phyloP scores from a whole-genome alignment of 148 eudicot species.

The Persicaria tinctoria region DNA sequence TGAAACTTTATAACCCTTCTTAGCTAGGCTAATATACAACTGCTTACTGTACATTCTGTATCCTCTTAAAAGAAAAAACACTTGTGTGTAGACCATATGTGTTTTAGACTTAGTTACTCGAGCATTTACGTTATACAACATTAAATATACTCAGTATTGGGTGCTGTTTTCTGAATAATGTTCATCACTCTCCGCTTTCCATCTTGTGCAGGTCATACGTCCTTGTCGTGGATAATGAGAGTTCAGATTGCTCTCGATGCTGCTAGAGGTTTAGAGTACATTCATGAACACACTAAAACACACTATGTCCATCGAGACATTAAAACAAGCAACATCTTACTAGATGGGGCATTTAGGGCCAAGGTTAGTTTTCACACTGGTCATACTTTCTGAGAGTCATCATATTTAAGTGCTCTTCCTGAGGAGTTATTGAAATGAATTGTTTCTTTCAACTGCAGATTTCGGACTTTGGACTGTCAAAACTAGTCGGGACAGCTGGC shows the following conservation, averaged over 20 bases:
- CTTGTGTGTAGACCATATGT: too few relatives aligned
- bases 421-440: slow-evolving; percentile 11
- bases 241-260: slow-evolving; percentile 93
- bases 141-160: neutral
- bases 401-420: neutral
- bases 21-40: too few relatives aligned
- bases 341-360: slow-evolving; percentile 82
- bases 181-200: neutral
- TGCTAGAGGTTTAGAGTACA: slow-evolving; percentile 95
- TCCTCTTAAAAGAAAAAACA: too few relatives aligned
- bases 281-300: slow-evolving; percentile 95
- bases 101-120: neutral
- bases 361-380: slow-evolving; percentile 37
- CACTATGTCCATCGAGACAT: slow-evolving; percentile 99
- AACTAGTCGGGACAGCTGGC: slow-evolving; percentile 67
- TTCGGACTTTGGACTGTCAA: slow-evolving; percentile 93
- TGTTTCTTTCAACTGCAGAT: slow-evolving; percentile 35
- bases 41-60: too few relatives aligned
- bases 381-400: neutral
- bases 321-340: slow-evolving; percentile 90
- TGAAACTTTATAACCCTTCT: too few relatives aligned
- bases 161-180: neutral
- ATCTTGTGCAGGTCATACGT: slow-evolving; percentile 53
- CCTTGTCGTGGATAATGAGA: slow-evolving; percentile 97
- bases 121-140: neutral